Evolutionary conservation across 148 eudicot genomes (phyloP).

Genomic region (Persicaria tinctoria): DNA sequence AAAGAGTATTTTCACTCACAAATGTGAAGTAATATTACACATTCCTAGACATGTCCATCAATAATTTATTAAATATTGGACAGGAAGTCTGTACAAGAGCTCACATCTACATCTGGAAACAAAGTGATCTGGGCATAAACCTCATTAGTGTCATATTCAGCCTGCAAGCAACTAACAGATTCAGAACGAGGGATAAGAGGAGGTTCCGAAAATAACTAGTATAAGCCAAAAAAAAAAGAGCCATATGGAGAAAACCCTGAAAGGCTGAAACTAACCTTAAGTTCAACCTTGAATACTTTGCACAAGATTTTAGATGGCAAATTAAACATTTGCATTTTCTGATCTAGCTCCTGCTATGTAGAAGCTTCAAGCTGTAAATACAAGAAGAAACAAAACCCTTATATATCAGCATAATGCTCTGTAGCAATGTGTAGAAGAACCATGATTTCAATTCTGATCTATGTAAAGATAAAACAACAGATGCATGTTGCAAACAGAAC

Average conservation of each 20-base stretch:
- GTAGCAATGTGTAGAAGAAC: background rate
- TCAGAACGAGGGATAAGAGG: too few relatives aligned
- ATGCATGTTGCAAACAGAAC: background rate
- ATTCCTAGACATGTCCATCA: too few relatives aligned
- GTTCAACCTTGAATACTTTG: slow-evolving; percentile 67
- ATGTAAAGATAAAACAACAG: background rate
- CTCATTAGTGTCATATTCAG: too few relatives aligned
- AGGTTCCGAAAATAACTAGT: too few relatives aligned
- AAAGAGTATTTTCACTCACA: too few relatives aligned
- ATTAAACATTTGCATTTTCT: slow-evolving; percentile 78
- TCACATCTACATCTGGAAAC: too few relatives aligned
- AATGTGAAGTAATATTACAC: too few relatives aligned
- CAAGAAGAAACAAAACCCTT: background rate
- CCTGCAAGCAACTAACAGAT: too few relatives aligned
- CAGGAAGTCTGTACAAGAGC: too few relatives aligned
- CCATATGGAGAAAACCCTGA: slow-evolving; percentile 9
- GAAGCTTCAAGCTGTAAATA: too few relatives aligned
- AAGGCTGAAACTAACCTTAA: slow-evolving; percentile 69
- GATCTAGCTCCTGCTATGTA: slow-evolving; percentile 66
- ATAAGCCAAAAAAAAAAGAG: background rate
- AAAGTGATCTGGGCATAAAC: too few relatives aligned
- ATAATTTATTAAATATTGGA: too few relatives aligned
- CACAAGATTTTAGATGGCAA: slow-evolving; percentile 86
- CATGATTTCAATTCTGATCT: background rate
- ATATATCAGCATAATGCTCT: background rate